These are phyloP conservation scores for Musa troglodytarum DNA, from an alignment of 176 grass and related monocot species.

Conservation along the genomic window DNA sequence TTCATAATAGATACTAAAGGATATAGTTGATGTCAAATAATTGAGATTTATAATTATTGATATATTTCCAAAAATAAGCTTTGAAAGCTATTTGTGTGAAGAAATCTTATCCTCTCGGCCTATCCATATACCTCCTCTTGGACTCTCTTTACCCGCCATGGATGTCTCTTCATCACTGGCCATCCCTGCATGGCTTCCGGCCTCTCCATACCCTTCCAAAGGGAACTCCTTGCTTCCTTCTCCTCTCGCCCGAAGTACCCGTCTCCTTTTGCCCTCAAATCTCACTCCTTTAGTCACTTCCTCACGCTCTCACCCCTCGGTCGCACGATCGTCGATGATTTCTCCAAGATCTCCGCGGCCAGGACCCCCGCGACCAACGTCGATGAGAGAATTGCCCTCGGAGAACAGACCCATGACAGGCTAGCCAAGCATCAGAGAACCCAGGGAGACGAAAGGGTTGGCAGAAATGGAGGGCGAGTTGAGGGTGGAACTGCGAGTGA, in stretches of 20 bases:
- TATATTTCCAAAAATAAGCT: too few relatives aligned
- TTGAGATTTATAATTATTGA: too few relatives aligned
- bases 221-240: slow-evolving; percentile 5
- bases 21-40: too few relatives aligned
- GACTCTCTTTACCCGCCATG: slow-evolving; percentile 9
- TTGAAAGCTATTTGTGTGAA: neutral
- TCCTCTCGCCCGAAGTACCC: neutral
- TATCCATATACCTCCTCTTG: neutral
- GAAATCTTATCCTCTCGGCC: neutral
- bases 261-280: neutral
- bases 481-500: neutral
- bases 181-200: slow-evolving; percentile 28
- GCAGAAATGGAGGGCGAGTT: neutral
- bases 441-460: neutral
- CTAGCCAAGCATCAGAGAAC: slow-evolving; percentile 17
- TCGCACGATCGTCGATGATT: slow-evolving; percentile 12
- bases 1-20: too few relatives aligned
- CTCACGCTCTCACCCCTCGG: neutral
- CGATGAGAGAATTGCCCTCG: neutral
- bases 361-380: neutral
- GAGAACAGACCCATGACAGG: slow-evolving; percentile 3
- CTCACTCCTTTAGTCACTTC: neutral
- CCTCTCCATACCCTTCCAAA: slow-evolving; percentile 10
- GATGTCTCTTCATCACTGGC: slow-evolving; percentile 12
- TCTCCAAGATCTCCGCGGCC: neutral